Base-by-base conservation (phyloP, 2,329 filamentous ascomycete species). In the Alternaria atra region DNA sequence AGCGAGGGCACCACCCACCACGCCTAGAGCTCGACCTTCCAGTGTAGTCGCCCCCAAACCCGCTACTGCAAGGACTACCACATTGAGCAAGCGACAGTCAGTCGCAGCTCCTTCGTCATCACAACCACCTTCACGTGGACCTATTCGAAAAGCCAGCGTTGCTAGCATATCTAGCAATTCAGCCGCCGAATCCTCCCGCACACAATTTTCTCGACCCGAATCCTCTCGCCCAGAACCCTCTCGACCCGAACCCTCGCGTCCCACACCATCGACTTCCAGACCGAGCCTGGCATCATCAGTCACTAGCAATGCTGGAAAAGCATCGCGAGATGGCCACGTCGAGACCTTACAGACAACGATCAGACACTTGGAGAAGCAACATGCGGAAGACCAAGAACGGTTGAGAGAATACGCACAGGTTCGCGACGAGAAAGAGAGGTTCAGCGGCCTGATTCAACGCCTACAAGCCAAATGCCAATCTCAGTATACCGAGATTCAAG, bases 321-420 rank as follows among this genome's bases (percentile, higher is more conserved):
- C 71, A 20, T 54, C 66, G 25, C 61, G 70, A 39, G 71, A 73
- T 37, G 61, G 65, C 35, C 68, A 69, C 51, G 88, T 94, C 20
- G 94, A 97, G 68, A 92, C 97, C 66, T 83, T 97, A 15, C 93
- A 97, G 75, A 90, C 92, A 0, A 97, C 97, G 76, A 82, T 98
- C 2, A 89, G 90, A 55, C 85, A 97, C 4, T 84, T 98, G 70
- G 94, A 99, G 77, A 92, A 94, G 70, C 97, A 97, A 77, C 67
- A 93, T 58, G 75, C 86, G 12, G 94, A 98, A 65, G 93, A 97
- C 72, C 87, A 93, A 20, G 94, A 97, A 69, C 92, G 92, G 74
- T 79, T 97, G 52, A 93, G 94, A 73, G 86, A 85, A 12, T 79
- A 97, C 48, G 91, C 97, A 58, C 89, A 90, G 66, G 80, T 94